Percentiles rank a stretch among this genome's conserved stretches.
phyloP scores from a whole-genome alignment of 140 eudicot genomes.

The Anethum foeniculum region DNA sequence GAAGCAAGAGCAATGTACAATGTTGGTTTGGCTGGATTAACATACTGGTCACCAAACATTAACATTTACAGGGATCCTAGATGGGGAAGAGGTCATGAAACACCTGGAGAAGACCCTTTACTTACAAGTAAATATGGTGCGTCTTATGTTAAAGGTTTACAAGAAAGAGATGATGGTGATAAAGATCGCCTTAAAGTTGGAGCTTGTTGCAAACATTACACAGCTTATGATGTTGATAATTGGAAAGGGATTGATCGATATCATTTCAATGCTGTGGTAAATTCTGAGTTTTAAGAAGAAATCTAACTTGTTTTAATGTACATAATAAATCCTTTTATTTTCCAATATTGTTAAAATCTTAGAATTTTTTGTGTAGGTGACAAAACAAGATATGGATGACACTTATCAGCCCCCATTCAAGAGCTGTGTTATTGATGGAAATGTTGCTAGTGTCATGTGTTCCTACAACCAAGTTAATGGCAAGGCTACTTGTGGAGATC shows the following conservation, averaged over 20 bases:
- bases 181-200: conserved; percentile 64
- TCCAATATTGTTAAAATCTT: background rate
- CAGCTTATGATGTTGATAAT: conserved; percentile 85
- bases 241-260: conserved; percentile 79
- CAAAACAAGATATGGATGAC: conserved; percentile 89
- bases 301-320: background rate
- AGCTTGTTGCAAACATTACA: conserved; percentile 89
- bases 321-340: background rate
- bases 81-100: conserved; percentile 96
- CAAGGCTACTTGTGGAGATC: conserved; percentile 78
- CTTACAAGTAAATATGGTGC: conserved; percentile 60
- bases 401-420: conserved; percentile 85
- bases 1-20: conserved; percentile 99
- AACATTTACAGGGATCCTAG: conserved; percentile 89
- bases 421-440: conserved; percentile 85
- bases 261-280: conserved; percentile 75
- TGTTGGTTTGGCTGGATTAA: conserved; percentile 79
- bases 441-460: conserved; percentile 96
- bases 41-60: conserved; percentile 89
- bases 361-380: conserved; percentile 36
- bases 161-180: conserved; percentile 57
- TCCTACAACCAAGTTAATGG: conserved; percentile 94
- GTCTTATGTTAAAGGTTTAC: conserved; percentile 73
- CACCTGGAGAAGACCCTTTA: conserved; percentile 96
- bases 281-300: background rate